A percentile compares a stretch with the other conserved stretches of the same genome.
phyloP scores from a whole-genome alignment of 371 early-diverging fungal species.

The Saksenaea oblongispora region DNA sequence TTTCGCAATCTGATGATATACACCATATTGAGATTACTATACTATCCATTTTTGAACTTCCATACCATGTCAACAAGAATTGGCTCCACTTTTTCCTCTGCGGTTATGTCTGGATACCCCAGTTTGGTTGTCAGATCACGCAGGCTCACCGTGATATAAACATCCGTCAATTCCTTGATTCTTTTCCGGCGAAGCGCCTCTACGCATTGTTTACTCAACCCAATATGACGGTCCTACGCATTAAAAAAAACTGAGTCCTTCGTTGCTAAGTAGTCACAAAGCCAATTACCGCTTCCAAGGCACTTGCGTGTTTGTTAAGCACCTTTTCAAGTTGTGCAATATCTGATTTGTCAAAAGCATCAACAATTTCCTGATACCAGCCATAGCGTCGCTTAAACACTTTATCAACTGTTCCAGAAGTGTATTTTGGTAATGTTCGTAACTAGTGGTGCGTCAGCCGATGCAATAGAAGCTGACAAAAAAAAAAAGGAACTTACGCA shows the following conservation, averaged over 20 bases:
- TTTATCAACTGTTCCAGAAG: slow-evolving; percentile 52
- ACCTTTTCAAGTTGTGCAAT: slow-evolving; percentile 32
- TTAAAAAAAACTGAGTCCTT: neutral
- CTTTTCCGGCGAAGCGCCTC: slow-evolving; percentile 56
- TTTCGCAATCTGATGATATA: slow-evolving; percentile 47
- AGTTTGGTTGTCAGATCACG: slow-evolving; percentile 64
- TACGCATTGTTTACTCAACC: slow-evolving; percentile 72
- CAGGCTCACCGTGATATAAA: slow-evolving; percentile 76
- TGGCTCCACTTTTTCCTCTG: slow-evolving; percentile 40
- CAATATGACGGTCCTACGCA: slow-evolving; percentile 61
- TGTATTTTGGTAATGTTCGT: slow-evolving; percentile 63
- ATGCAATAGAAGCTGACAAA: neutral
- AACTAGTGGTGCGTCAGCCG: slow-evolving; percentile 18
- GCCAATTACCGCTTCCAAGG: slow-evolving; percentile 30
- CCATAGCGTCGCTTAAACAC: slow-evolving; percentile 42
- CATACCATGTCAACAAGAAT: slow-evolving; percentile 58
- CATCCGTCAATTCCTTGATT: slow-evolving; percentile 73
- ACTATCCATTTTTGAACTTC: neutral
- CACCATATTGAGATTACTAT: slow-evolving; percentile 1
- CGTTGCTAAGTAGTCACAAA: neutral
- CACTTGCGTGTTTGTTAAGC: slow-evolving; percentile 24
- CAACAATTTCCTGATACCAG: slow-evolving; percentile 59
- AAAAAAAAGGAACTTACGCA: slow-evolving; percentile 21
- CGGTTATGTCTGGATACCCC: slow-evolving; percentile 26
- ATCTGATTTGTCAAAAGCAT: slow-evolving; percentile 56